These are phyloP conservation scores for Picocystis salinarum DNA, from an alignment of 139 green algal species.

Conservation along the genomic window DNA sequence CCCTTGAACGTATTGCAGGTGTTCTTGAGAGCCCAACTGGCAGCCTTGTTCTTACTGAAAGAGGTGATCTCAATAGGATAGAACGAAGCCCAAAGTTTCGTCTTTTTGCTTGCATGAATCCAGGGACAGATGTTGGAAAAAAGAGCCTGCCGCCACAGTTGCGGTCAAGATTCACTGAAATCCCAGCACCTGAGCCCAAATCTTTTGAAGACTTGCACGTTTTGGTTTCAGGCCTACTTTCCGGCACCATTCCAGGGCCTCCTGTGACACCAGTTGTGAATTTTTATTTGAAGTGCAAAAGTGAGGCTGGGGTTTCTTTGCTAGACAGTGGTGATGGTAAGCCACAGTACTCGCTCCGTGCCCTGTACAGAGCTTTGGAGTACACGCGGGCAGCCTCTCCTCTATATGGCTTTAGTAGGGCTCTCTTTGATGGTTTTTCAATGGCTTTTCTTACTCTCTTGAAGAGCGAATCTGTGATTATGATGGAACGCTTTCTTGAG, in stretches of 20 bases:
- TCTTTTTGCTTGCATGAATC: conserved; percentile 94
- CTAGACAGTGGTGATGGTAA: conserved; percentile 64
- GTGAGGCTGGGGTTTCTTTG: conserved; percentile 33
- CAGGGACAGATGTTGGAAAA: conserved; percentile 88
- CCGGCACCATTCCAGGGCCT: too few species aligned
- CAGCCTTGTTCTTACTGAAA: conserved; percentile 54
- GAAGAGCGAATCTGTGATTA: conserved; percentile 3
- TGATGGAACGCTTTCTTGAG: too few species aligned
- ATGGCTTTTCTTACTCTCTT: conserved; percentile 88
- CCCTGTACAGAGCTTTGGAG: conserved; percentile 72
- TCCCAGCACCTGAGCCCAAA: conserved; percentile 71
- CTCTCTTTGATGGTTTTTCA: conserved; percentile 73
- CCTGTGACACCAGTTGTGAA: conserved; percentile 67
- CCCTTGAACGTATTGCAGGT: conserved; percentile 45
- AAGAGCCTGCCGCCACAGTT: too few species aligned
- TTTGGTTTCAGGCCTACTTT: too few species aligned
- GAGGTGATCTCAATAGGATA: conserved; percentile 49
- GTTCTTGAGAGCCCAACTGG: conserved; percentile 55
- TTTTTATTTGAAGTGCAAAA: conserved; percentile 72
- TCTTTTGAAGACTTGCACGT: conserved; percentile 50
- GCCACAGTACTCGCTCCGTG: conserved; percentile 82
- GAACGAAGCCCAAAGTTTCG: conserved; percentile 71
- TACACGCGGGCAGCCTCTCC: conserved; percentile 46
- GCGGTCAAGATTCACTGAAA: conserved; percentile 80
- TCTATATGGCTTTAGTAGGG: conserved; percentile 67